phyloP scores from a whole-genome alignment of 106 monocot genomes.

The Platanthera zijinensis region DNA sequence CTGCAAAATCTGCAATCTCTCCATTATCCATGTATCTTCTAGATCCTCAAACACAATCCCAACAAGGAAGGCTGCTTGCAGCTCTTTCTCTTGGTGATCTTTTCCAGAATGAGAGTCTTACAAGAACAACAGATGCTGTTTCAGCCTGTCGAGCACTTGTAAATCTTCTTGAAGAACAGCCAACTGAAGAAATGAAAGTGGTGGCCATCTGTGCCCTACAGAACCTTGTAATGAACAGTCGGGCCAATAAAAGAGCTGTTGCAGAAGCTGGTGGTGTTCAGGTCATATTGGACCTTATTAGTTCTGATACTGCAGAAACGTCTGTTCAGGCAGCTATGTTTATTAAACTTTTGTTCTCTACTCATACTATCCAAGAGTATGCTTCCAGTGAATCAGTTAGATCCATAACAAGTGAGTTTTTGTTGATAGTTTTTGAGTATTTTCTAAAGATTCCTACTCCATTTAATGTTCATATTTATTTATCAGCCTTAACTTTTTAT shows the following conservation, averaged over 20 bases:
- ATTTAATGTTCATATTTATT: neutral
- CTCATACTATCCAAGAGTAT: conserved; percentile 95
- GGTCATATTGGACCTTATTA: conserved; percentile 84
- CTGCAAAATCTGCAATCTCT: conserved; percentile 79
- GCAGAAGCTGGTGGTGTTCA: conserved; percentile 99
- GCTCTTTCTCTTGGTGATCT: conserved; percentile 95
- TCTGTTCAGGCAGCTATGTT: conserved; percentile 98
- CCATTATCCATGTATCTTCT: conserved; percentile 89
- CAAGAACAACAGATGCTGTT: conserved; percentile 76
- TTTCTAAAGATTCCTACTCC: neutral
- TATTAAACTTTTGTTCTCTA: conserved; percentile 89
- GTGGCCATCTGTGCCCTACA: conserved; percentile 94
- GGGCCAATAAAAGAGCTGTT: conserved; percentile 97
- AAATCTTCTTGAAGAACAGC: conserved; percentile 98
- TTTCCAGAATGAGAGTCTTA: conserved; percentile 89
- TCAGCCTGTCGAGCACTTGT: conserved; percentile 90
- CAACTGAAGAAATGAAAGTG: conserved; percentile 98
- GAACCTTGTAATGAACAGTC: conserved; percentile 87
- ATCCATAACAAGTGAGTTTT: conserved; percentile 77
- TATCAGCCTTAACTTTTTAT: neutral
- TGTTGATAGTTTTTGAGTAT: neutral
- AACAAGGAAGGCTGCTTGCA: conserved; percentile 81
- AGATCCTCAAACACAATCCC: conserved; percentile 96
- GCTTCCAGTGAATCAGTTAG: conserved; percentile 98
- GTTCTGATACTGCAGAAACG: conserved; percentile 77